Percentiles rank a stretch among this genome's conserved stretches.
Conservation (phyloP, 2,329 filamentous ascomycete species). For the Xylariaceae sp. region DNA sequence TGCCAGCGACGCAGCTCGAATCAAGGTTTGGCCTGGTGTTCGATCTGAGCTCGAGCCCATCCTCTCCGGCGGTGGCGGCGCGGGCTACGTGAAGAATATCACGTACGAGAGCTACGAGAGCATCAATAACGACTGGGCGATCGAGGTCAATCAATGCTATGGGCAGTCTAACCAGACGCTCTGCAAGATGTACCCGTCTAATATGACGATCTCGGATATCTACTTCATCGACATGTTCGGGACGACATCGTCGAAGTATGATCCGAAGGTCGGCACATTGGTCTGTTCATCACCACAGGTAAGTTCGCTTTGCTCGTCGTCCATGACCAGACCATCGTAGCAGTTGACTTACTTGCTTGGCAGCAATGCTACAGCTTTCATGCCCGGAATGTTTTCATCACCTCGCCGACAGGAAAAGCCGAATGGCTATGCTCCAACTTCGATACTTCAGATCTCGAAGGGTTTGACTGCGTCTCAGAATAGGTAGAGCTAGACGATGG, state of each 20-base stretch:
- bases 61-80: constrained; percentile 58
- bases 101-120: constrained; percentile 59
- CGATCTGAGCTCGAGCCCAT: constrained; percentile 51
- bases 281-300: constrained; percentile 45
- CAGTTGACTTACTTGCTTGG: constrained; percentile 4
- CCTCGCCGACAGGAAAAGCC: constrained; percentile 17
- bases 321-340: background rate
- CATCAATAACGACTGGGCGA: constrained; percentile 59
- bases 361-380: constrained; percentile 23
- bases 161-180: constrained; percentile 37
- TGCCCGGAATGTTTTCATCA: constrained; percentile 20
- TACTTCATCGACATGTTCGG: constrained; percentile 52
- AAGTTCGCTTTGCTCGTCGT: background rate
- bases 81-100: constrained; percentile 58
- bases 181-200: constrained; percentile 35
- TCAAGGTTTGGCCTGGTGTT: constrained; percentile 67
- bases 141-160: constrained; percentile 62
- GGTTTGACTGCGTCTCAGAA: constrained; percentile 20
- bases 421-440: constrained; percentile 22
- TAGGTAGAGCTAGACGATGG: background rate
- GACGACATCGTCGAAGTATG: constrained; percentile 42
- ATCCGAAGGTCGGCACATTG: constrained; percentile 42
- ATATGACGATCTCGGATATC: constrained; percentile 51
- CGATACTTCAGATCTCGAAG: constrained; percentile 18
- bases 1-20: constrained; percentile 60